A percentile compares a stretch with the other conserved stretches of the same genome.
Evolutionary conservation across 129 eudicot genomes (phyloP).

Genomic region (Chrysanthemum lavandulifolium): DNA sequence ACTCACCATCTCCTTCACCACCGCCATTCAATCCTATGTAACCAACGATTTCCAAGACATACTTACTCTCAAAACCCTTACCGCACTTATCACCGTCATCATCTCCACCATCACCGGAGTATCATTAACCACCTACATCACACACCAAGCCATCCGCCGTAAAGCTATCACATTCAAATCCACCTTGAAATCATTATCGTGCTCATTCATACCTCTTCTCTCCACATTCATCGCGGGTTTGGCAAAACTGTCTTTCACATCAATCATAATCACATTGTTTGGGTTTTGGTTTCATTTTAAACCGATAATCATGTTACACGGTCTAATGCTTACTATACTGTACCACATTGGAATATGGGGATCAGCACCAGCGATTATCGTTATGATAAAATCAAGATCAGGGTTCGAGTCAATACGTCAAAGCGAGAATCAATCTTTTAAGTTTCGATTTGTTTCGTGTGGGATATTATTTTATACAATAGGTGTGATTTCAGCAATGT

Average conservation of each 20-base stretch:
- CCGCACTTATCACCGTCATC: neutral
- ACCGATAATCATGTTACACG: neutral
- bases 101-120: constrained; percentile 18
- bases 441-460: constrained; percentile 33
- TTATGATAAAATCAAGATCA: constrained; percentile 46
- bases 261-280: neutral
- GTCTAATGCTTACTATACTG: constrained; percentile 6
- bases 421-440: constrained; percentile 43
- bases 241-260: neutral
- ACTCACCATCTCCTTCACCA: neutral
- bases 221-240: constrained; percentile 29
- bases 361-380: constrained; percentile 40
- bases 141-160: neutral
- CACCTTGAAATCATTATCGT: constrained; percentile 37
- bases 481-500: too few species aligned
- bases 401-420: constrained; percentile 46
- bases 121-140: constrained; percentile 13
- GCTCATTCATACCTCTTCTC: constrained; percentile 37
- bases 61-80: constrained; percentile 13
- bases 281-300: too few species aligned
- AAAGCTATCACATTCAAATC: neutral
- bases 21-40: neutral
- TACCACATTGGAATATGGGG: constrained; percentile 37
- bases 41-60: constrained; percentile 17
- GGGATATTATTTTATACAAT: constrained; percentile 10